Base-by-base conservation (phyloP, 2,329 filamentous ascomycete genomes). In the Orbilia blumenaviensis region DNA sequence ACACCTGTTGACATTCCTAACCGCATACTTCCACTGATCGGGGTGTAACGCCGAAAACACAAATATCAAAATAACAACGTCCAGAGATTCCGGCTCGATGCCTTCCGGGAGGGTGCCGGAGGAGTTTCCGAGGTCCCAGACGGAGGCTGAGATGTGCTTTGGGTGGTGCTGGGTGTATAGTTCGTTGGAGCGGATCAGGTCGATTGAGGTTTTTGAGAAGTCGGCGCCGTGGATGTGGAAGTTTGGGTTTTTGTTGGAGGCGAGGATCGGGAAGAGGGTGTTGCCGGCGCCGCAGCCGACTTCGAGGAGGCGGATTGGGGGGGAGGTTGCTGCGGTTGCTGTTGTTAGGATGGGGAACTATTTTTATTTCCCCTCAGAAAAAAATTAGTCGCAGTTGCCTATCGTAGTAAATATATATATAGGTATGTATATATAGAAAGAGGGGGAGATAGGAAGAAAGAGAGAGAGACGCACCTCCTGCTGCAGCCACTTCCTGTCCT, bases 271-370 rank as follows among this genome's bases (percentile, higher is more conserved):
- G 82, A 97, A 99, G 3, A 95, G 94, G 61, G 94, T 97, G 83
- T 99, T 99, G 78, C 95, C 95, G 25, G 95, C 95, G 32, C 95
- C 95, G 0, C 95, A 95, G 66, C 95, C 95, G 77, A 98, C 92
- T 83, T 99, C 95, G 42, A 99, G 86, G 54, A 99, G 84, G 7
- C 90, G 88, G 71, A 89, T 86, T 23, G 87, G 87, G 2, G 92
- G 92, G 1, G 90, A 89, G 71, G 89, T 89, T 78, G 89, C 87
- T 69, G 87, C 85, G 10, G 91, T 94, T 60, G 97, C 87, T 71
- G 92, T 87, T 23, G 87, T 88, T n/a, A 99, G 85, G 2, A 98
- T 85, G 0, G 95, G 95, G 79, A 99, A 99, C 83, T 77, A 41
- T 16, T 27, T 16, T 9, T 61, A 2, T 18, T 7, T 27, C 16